Base-by-base conservation (phyloP, 768 basidiomycete species). In the Agrocybe chaxingu region DNA sequence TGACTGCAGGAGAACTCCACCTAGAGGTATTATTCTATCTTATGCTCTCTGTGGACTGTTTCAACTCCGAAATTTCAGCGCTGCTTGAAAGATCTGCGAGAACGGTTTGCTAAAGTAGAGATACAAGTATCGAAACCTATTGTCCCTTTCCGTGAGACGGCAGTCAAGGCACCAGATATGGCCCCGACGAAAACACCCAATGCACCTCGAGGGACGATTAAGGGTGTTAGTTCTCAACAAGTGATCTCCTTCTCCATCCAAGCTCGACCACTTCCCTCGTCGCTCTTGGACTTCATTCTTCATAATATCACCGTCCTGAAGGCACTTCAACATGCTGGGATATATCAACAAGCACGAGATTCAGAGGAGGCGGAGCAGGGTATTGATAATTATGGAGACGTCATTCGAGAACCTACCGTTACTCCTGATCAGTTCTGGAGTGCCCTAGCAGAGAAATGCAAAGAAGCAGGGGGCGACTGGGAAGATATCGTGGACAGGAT, bases 121-220 rank as follows among this genome's bases (percentile, higher is more conserved):
- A 94, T 99, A 30, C 92, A 94, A 58, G 85, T 88, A 1, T 98
- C 95, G 1, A 85, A 93, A 59, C 94, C 95, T 0, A 98, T 98
- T 50, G 97, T 99, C 2, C 97, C 97, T 8, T 99, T 98, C 74
- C 81, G 97, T 36, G 97, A 98, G 68, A 98, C 97, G 0, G 90
- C 92, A 0, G 80, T 96, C 10, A 88, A 82, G 58, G 92, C 77
- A 3, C 62, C 76, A 59, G 96, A 98, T 60, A 96, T 97, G 92
- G 80, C 82, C 0, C 84, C 90, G 3, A 82, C 86, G 0, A 97
- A 91, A 67, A 86, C 82, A 1, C 70, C 75, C 4, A 81, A 80
- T 57, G 82, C 81, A 0, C 70, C 77, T 12, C 79, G 93, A 24
- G 97, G 97, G 5, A 93, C 90, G 0, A 77, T 95, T 31, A 76